Evolutionary conservation across 495 filamentous ascomycete genomes (phyloP).

Genomic region (Choiromyces venosus): DNA sequence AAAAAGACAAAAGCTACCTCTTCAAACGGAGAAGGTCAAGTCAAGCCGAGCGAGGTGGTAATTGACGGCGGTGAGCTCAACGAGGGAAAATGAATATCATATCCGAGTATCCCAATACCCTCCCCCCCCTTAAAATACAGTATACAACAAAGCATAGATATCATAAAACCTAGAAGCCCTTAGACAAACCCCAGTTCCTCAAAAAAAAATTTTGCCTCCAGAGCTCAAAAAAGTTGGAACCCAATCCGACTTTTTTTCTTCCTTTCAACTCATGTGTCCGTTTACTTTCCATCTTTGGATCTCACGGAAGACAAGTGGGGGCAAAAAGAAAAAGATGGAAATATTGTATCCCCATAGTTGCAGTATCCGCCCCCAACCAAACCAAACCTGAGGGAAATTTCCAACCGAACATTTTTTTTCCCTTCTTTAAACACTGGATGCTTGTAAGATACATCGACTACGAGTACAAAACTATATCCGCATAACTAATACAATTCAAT

Average conservation of each 20-base stretch:
- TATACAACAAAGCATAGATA: neutral
- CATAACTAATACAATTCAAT: neutral
- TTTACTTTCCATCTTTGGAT: neutral
- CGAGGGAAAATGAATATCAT: neutral
- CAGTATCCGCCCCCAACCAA: constrained; percentile 3
- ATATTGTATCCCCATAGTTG: neutral
- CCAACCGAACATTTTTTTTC: neutral
- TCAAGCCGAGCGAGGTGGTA: neutral
- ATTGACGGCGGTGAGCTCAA: neutral
- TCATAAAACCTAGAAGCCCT: neutral
- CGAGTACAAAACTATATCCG: neutral
- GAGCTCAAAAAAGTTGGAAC: neutral
- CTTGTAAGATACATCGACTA: neutral
- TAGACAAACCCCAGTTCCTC: neutral
- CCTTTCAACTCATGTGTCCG: neutral
- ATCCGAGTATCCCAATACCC: neutral
- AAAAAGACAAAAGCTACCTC: neutral
- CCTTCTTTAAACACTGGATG: neutral
- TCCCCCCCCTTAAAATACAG: neutral
- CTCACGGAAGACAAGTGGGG: neutral
- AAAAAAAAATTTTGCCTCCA: neutral
- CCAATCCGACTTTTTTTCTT: neutral
- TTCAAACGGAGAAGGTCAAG: neutral
- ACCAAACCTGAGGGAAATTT: neutral
- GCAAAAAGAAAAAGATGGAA: neutral